Conservation (phyloP, 345 rosid genomes). For the Cardamine occulta region DNA sequence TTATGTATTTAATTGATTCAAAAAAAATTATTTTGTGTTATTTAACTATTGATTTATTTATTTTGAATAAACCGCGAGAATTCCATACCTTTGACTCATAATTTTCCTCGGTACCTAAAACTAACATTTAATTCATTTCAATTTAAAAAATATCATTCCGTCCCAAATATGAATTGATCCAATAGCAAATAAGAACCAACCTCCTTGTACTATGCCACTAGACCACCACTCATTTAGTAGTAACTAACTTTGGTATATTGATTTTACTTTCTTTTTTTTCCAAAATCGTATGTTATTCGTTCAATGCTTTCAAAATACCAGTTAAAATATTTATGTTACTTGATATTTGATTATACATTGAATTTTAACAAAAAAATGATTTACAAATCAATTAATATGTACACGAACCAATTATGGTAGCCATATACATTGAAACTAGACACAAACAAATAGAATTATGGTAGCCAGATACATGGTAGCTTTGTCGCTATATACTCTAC, state of each 20-base stretch:
- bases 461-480: no score
- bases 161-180: no score
- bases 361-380: neutral
- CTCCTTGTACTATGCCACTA: no score
- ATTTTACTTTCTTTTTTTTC: neutral
- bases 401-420: neutral
- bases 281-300: neutral
- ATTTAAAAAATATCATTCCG: no score
- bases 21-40: neutral
- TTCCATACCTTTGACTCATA: no score
- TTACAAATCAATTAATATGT: neutral
- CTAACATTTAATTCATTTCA: no score
- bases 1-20: neutral
- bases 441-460: neutral
- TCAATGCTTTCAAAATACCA: neutral
- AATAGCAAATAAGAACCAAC: no score
- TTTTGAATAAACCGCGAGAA: no score
- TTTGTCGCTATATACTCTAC: neutral
- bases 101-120: no score
- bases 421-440: constrained; percentile 6
- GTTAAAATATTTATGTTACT: neutral
- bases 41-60: neutral
- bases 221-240: no score
- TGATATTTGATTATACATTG: neutral
- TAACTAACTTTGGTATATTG: neutral